Base-by-base conservation (phyloP, 192 early-diverging fungal genomes). In the Entomortierella chlamydospora region DNA sequence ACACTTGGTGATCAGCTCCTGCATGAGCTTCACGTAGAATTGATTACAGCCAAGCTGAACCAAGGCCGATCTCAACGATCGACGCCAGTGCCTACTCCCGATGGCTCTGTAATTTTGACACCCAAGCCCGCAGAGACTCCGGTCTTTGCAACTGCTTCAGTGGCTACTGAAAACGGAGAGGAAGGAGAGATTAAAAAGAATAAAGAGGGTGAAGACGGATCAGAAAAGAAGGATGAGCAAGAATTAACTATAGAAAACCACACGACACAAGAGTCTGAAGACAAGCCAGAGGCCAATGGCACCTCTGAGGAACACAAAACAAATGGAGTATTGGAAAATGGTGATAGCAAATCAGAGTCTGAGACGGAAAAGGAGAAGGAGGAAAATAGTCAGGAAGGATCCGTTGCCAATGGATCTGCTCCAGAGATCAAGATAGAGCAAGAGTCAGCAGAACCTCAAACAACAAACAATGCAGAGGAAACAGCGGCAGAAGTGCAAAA, bases 11-110 rank as follows among this genome's bases (percentile, higher is more conserved):
- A 95, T 51, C 89, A 94, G 41, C 82, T 99, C 0, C 84, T 94
- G 56, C 86, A 89, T 23, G 87, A 90, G 50, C 88, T 94, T 22
- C 91, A 96, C 45, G 95, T 98, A 1, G 96, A 99, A 68, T 74
- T 84, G 31, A 72, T 91, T 17, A 91, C 89, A 47, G 84, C 84
- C 33, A 79, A 86, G 45, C 81, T 95, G 56, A 90, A 95, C 77
- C 81, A 88, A 73, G 72, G 70, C 26, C 73, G 85, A 26, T 79
- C 74, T 6, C 74, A 79, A 50, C 60, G 74, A 25, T 37, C 74
- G 7, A 72, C 73, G 1, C 68, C 81, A 0, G 23, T 49, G 17
- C 71, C 83, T 50, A 82, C 62, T 18, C 80, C 80, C 12, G 72
- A 72, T 33, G 64, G 64, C 54, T 77, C 81, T n/a, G 61, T 65